phyloP scores from a whole-genome alignment of 805 yeast genomes.

The Yarrowia phangngaensis region DNA sequence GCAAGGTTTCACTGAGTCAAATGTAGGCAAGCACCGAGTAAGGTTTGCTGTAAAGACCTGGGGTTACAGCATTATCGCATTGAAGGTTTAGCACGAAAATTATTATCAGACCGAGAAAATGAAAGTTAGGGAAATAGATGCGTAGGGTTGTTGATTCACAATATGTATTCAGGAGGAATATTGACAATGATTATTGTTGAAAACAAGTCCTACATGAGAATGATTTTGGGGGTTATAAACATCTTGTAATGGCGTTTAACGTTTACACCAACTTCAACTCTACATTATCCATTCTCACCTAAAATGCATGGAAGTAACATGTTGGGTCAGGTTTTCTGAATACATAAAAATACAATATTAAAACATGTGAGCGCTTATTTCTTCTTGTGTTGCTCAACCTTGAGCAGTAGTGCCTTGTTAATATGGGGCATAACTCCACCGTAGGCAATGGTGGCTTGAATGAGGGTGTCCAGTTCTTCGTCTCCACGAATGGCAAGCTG shows the following conservation, averaged over 20 bases:
- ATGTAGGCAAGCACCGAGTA: slow-evolving; percentile 15
- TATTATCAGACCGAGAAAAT: too few species aligned
- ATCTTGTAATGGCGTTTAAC: too few species aligned
- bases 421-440: slow-evolving; percentile 98
- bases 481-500: slow-evolving; percentile 97
- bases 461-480: slow-evolving; percentile 90
- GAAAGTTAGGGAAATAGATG: too few species aligned
- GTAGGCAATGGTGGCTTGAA: slow-evolving; percentile 86
- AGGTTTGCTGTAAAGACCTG: slow-evolving; percentile 11
- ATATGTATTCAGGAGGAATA: too few species aligned
- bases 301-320: too few species aligned
- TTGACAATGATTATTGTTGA: too few species aligned
- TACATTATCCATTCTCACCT: too few species aligned
- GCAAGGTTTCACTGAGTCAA: slow-evolving; percentile 27
- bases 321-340: slow-evolving; percentile 5
- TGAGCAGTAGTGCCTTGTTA: slow-evolving; percentile 72
- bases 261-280: too few species aligned
- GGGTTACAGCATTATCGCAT: slow-evolving; percentile 19
- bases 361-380: slow-evolving; percentile 1
- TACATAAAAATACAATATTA: slow-evolving; percentile 18
- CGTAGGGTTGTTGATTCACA: too few species aligned
- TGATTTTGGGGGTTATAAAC: too few species aligned
- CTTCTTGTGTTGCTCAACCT: slow-evolving; percentile 54
- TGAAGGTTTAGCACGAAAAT: slow-evolving; percentile 13
- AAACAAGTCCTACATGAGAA: too few species aligned